Base-by-base conservation (phyloP, 345 rosid species). In the Eucalyptus marginata region DNA sequence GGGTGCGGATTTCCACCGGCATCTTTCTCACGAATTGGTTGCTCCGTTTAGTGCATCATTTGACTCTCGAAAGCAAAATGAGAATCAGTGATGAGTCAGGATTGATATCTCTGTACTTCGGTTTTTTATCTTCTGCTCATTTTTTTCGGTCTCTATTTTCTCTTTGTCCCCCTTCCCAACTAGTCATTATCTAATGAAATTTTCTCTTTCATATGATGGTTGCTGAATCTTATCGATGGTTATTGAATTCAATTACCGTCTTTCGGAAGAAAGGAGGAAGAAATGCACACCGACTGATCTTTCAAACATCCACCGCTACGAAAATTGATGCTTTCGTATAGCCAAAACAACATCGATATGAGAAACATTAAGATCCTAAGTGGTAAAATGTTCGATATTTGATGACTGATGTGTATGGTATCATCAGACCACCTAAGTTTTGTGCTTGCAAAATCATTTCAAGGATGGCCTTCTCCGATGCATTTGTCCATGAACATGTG, bases 301-400 rank as follows among this genome's bases (percentile, higher is more conserved):
- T 76, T 20, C 27, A 40, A 36, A 76, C 27, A 36, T 40, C 29
- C 0, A 76, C 3, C 27, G 2, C 9, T 12, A 36, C 3, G 40
- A 40, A 40, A 40, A 40, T 76, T 25, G 25, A 40, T 0, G 3
- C 47, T 20, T 0, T 76, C 3, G 5, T 20, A 20, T 76, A 0
- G 14, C 24, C 46, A 71, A 36, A 36, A 10, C 22, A 43, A 36
- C 27, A 71, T 71, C 14, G 46, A 18, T 36, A 36, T 10, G 27
- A 71, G 8, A 36, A 76, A 76, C 7, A 36, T 76, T 24, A 20
- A 36, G 13, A 18, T 5, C 15, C 47, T 40, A 71, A 71, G 2
- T 2, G 46, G 44, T 71, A 36, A 71, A 20, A 18, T 40, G 2
- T 76, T 76, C 1, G 29, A 20, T 40, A 24, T 20, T 8, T 13